Percentiles rank a stretch among this genome's conserved stretches.
These are phyloP conservation scores for Nakazawaea anatomiae DNA, from an alignment of 805 yeast species.

Conservation along the genomic window DNA sequence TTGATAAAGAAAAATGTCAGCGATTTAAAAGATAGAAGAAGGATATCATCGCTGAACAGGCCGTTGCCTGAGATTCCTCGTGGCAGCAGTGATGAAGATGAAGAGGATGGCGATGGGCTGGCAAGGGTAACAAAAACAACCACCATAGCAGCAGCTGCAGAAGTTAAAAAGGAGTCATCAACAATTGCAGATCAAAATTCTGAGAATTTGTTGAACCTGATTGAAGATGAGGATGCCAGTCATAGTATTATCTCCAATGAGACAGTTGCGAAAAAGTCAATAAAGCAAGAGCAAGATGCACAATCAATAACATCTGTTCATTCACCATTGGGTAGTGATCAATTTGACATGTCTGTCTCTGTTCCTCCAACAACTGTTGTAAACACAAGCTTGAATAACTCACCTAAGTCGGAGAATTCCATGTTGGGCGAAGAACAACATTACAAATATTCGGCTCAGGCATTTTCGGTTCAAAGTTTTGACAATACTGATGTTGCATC, in stretches of 20 bases:
- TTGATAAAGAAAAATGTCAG: background rate
- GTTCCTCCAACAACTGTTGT: background rate
- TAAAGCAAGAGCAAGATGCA: background rate
- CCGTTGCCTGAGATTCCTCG: constrained; percentile 10
- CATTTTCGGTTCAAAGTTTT: constrained; percentile 4
- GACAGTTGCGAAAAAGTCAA: background rate
- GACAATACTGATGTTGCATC: constrained; percentile 9
- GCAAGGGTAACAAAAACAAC: no score
- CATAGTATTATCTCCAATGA: background rate
- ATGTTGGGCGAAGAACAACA: background rate
- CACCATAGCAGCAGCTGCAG: no score
- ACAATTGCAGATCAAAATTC: background rate
- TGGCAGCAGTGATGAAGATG: constrained; percentile 6
- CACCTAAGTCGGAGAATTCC: background rate
- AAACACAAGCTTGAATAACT: no score
- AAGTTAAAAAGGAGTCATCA: no score
- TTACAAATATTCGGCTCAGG: background rate
- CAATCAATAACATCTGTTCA: background rate
- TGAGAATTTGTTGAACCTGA: background rate
- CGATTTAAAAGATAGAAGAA: constrained; percentile 1
- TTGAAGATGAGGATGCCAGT: background rate
- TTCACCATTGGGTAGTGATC: background rate
- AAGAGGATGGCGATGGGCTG: background rate
- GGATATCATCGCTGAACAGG: constrained; percentile 7
- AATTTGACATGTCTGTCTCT: background rate